phyloP scores from a whole-genome alignment of 2,329 filamentous ascomycete genomes.

The Aspergillus ruber region DNA sequence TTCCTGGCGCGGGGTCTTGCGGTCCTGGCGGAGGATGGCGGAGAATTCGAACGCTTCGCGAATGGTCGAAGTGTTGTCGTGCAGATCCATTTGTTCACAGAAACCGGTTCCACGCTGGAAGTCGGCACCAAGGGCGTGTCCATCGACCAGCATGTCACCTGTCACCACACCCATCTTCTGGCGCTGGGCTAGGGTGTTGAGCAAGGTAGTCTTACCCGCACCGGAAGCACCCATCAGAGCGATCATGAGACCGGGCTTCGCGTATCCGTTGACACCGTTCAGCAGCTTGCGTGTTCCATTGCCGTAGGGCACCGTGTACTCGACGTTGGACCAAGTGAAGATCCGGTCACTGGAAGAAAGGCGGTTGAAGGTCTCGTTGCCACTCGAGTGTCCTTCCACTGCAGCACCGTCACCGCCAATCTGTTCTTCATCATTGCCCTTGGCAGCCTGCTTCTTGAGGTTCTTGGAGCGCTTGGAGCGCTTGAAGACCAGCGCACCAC shows the following conservation, averaged over 20 bases:
- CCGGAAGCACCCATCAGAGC: constrained; percentile 76
- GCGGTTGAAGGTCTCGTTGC: constrained; percentile 26
- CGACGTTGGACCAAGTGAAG: constrained; percentile 65
- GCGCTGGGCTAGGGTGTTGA: constrained; percentile 71
- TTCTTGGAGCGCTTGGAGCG: constrained; percentile 57
- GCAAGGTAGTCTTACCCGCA: constrained; percentile 75
- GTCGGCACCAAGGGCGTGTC: constrained; percentile 52
- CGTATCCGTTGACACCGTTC: constrained; percentile 67
- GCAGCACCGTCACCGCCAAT: constrained; percentile 24
- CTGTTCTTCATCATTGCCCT: constrained; percentile 55
- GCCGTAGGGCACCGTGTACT: constrained; percentile 66
- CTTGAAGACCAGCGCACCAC: constrained; percentile 67
- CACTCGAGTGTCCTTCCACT: constrained; percentile 18
- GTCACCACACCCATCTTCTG: constrained; percentile 58
- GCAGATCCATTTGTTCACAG: constrained; percentile 66
- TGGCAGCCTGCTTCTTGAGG: constrained; percentile 39
- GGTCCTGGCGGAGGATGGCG: constrained; percentile 57
- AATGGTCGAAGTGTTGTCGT: constrained; percentile 61
- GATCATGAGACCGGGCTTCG: constrained; percentile 71
- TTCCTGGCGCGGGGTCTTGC: constrained; percentile 48
- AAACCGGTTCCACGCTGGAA: constrained; percentile 67
- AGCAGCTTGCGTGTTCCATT: constrained; percentile 57
- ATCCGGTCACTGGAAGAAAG: constrained; percentile 55
- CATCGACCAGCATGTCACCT: constrained; percentile 69
- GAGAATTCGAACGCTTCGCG: constrained; percentile 65